Evolutionary conservation across 106 monocot genomes (phyloP).

Genomic region (Xerophyta viscosa): DNA sequence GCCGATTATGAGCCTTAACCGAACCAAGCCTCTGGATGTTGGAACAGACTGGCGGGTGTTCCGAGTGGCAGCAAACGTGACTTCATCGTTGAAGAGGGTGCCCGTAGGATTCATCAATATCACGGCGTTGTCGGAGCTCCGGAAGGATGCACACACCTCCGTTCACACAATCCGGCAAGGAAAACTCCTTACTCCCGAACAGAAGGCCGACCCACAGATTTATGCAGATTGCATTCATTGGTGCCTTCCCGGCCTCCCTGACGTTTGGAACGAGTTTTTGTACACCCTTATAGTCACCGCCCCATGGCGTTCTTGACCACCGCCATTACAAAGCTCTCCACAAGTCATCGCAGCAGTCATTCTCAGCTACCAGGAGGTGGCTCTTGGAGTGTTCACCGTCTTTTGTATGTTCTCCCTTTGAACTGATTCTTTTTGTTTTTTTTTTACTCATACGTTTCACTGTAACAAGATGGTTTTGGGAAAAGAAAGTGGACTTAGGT

Average conservation of each 20-base stretch:
- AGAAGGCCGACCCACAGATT: conserved; percentile 39
- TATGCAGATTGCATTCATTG: conserved; percentile 75
- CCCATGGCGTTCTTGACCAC: conserved; percentile 16
- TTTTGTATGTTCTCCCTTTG: too few relatives aligned
- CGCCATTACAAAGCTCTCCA: neutral
- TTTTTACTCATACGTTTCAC: too few relatives aligned
- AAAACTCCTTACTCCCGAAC: conserved; percentile 48
- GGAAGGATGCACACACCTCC: conserved; percentile 68
- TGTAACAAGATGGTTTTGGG: too few relatives aligned
- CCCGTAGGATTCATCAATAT: conserved; percentile 38
- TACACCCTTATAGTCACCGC: conserved; percentile 37
- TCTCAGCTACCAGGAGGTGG: too few relatives aligned
- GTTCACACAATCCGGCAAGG: conserved; percentile 74
- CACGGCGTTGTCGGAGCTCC: conserved; percentile 51
- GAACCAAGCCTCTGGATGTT: conserved; percentile 30
- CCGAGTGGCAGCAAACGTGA: conserved; percentile 27
- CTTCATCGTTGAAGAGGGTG: conserved; percentile 22
- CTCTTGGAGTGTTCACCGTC: too few relatives aligned
- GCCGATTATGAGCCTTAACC: conserved; percentile 48
- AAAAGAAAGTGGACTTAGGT: too few relatives aligned
- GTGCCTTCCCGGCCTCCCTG: conserved; percentile 73
- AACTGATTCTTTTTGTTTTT: too few relatives aligned
- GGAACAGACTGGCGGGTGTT: conserved; percentile 76
- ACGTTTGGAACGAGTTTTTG: conserved; percentile 59
- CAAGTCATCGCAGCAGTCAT: too few relatives aligned